Conservation (phyloP, 2,329 filamentous ascomycete species). For the Macrophomina phaseolina region DNA sequence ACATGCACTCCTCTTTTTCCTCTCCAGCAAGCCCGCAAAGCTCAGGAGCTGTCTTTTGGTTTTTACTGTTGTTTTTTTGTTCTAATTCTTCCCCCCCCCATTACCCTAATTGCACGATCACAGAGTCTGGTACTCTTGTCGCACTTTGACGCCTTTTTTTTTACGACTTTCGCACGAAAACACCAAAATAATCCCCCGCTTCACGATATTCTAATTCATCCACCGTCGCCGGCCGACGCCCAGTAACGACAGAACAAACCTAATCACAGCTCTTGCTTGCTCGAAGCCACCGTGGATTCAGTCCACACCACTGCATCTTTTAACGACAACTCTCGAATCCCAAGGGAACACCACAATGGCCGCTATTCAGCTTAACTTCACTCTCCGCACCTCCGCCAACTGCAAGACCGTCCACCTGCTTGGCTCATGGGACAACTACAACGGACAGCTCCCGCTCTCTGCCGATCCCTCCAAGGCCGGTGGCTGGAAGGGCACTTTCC, state of each 20-base stretch:
- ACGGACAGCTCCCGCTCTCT: constrained; percentile 90
- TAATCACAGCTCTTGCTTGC: constrained; percentile 29
- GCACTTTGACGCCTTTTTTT: constrained; percentile 9
- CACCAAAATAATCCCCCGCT: constrained; percentile 32
- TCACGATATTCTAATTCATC: constrained; percentile 40
- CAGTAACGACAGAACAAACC: constrained; percentile 24
- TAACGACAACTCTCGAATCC: constrained; percentile 28
- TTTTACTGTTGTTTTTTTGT: constrained; percentile 49
- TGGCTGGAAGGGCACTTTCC: constrained; percentile 95
- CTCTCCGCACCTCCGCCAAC: constrained; percentile 91
- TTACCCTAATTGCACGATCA: constrained; percentile 27
- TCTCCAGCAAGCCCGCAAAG: constrained; percentile 60
- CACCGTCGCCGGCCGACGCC: constrained; percentile 49
- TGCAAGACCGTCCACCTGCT: constrained; percentile 98
- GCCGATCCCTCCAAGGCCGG: constrained; percentile 89
- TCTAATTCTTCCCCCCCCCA: constrained; percentile 29
- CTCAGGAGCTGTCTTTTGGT: constrained; percentile 55
- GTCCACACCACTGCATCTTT: constrained; percentile 30
- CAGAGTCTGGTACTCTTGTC: constrained; percentile 32
- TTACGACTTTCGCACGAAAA: constrained; percentile 32
- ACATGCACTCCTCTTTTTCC: constrained; percentile 34
- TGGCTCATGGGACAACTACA: constrained; percentile 98
- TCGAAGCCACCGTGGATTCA: constrained; percentile 29
- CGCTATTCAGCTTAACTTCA: constrained; percentile 91
- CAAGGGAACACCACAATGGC: constrained; percentile 66